Conservation (phyloP, 306 rosid species). For the Ammopiptanthus mongolicus region DNA sequence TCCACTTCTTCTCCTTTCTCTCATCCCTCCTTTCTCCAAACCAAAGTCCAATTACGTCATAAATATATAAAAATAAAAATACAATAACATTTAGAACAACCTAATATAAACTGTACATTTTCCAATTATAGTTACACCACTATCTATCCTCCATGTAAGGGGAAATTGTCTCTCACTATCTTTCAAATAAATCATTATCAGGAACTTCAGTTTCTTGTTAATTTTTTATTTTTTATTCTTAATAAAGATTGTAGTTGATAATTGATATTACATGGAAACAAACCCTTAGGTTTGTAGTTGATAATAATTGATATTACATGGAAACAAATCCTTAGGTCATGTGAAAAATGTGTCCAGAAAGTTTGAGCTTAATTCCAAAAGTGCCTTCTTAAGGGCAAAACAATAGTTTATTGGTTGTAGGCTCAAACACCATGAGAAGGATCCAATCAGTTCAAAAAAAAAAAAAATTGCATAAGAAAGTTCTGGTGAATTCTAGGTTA, state of each 20-base stretch:
- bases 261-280: too few species aligned
- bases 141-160: not conserved
- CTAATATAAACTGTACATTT: not conserved
- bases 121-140: not conserved
- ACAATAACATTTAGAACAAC: too few species aligned
- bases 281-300: not conserved
- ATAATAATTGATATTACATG: not conserved
- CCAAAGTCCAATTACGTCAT: not conserved
- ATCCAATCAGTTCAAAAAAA: slow-evolving; percentile 18
- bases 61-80: too few species aligned
- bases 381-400: not conserved
- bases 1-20: too few species aligned
- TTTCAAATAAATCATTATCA: slow-evolving; percentile 4
- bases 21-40: too few species aligned
- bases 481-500: too few species aligned
- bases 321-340: not conserved
- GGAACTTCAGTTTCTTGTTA: not conserved
- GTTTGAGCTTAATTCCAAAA: not conserved
- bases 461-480: not conserved
- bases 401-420: not conserved
- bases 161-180: not conserved
- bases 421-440: not conserved
- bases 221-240: too few species aligned
- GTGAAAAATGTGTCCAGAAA: not conserved
- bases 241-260: too few species aligned